Base-by-base conservation (phyloP, 345 rosid species). In the Hibiscus syriacus region DNA sequence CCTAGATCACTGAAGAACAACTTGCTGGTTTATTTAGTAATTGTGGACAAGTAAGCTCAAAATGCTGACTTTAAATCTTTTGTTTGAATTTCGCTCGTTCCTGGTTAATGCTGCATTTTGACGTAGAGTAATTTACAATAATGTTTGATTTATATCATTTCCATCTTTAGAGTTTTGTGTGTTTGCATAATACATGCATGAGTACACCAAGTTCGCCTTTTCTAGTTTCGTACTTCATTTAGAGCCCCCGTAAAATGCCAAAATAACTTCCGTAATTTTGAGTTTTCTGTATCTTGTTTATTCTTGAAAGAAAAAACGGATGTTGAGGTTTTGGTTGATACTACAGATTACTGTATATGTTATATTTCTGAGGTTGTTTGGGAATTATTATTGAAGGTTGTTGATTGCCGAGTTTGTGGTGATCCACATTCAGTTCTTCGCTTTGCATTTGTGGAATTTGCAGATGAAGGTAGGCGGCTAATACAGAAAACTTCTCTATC, bases 381-480 rank as follows among this genome's bases (percentile, higher is more conserved):
- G 29, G 53, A 63, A 70, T 30, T 70, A 71, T 46, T 63, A 76
- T 45, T 82, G 71, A 82, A 92, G 98, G 98, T 92, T 71, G 88
- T 89, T 81, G 98, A 92, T 72, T 92, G 98, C 75, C 89, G 98
- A 61, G 85, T 92, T 46, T 92, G 96, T 78, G 96, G 98, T 22
- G 96, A 92, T 85, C 94, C 96, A 41, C 92, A 85, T 82, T 92
- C 98, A 61, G 89, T 87, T 76, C 96, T 92, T 79, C 92, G 98
- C 36, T 92, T 92, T 83, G 98, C 98, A 34, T 92, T 92, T 67
- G 88, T 92, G 14, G 96, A 92, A 78, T 92, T 92, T 72, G 86
- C 87, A 38, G 92, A 86, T 79, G 96, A 89, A 73, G 78, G 98
- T 89, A 87, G 79, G 89, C 71, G 53, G 60, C 60, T 74, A 34